Conservation (phyloP, 805 yeast species). For the Candida parachauliodes region DNA sequence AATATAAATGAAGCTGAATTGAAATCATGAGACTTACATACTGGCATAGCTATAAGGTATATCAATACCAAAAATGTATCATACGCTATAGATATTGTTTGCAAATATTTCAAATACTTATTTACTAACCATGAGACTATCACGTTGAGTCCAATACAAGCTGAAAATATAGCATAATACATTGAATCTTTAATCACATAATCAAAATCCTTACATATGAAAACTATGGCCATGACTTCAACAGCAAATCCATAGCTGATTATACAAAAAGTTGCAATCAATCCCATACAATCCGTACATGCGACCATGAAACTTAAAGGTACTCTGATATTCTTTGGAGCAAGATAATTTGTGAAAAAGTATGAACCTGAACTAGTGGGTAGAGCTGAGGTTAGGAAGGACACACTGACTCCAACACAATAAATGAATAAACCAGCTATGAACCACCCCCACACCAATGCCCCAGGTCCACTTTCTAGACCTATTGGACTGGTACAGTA, state of each 20-base stretch:
- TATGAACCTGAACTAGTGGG: conserved; percentile 75
- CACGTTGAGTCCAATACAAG: conserved; percentile 50
- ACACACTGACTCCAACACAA: conserved; percentile 54
- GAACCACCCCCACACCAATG: conserved; percentile 70
- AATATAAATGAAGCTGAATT: conserved; percentile 43
- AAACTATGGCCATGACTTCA: conserved; percentile 55
- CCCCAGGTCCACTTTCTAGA: conserved; percentile 57
- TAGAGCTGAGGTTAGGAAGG: conserved; percentile 60
- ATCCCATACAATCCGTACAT: conserved; percentile 59
- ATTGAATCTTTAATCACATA: conserved; percentile 51
- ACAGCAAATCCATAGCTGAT: conserved; percentile 64
- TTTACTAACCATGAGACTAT: conserved; percentile 52
- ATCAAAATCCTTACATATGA: conserved; percentile 47
- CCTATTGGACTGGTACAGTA: conserved; percentile 50
- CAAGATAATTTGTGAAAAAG: conserved; percentile 43
- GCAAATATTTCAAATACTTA: conserved; percentile 50
- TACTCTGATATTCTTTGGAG: conserved; percentile 48
- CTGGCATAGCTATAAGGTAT: conserved; percentile 58
- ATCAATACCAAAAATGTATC: conserved; percentile 50
- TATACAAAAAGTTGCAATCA: conserved; percentile 60
- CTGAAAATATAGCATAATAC: conserved; percentile 61
- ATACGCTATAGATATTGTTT: conserved; percentile 51
- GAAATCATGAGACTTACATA: conserved; percentile 41
- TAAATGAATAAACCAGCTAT: conserved; percentile 53
- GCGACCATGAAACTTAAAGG: conserved; percentile 61